A percentile compares a stretch with the other conserved stretches of the same genome.
phyloP scores from a whole-genome alignment of 177 flowering plant species.

The Tripterygium wilfordii region DNA sequence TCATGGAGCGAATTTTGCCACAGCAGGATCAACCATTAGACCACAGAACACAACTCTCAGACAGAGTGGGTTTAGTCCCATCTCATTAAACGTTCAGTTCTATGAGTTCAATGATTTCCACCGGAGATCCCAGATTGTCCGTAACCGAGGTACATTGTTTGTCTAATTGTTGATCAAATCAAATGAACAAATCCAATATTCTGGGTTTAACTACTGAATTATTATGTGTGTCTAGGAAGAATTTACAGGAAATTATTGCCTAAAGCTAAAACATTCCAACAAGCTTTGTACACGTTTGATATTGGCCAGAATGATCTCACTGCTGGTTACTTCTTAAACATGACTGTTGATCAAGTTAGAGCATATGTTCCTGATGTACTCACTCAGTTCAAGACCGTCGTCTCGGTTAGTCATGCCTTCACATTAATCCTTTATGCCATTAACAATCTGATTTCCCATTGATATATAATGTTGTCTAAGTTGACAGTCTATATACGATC shows the following conservation, averaged over 20 bases:
- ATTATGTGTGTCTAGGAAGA: conserved; percentile 28
- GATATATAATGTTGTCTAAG: background rate
- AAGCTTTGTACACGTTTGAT: conserved; percentile 77
- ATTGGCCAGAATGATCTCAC: conserved; percentile 93
- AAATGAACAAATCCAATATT: background rate
- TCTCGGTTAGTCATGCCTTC: conserved; percentile 32
- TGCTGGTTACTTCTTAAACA: conserved; percentile 49
- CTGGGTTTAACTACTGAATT: background rate
- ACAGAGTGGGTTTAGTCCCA: conserved; percentile 73
- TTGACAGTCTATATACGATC: conserved; percentile 37
- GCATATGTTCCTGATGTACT: conserved; percentile 62
- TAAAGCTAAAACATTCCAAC: conserved; percentile 37
- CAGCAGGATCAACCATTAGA: conserved; percentile 70
- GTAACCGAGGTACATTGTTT: conserved; percentile 23
- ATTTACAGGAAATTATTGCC: conserved; percentile 54
- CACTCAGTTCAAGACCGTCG: conserved; percentile 27
- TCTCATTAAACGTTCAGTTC: conserved; percentile 64
- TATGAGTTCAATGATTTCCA: conserved; percentile 55
- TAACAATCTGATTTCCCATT: background rate
- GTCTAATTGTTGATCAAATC: background rate
- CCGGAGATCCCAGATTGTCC: conserved; percentile 38
- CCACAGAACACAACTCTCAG: conserved; percentile 57
- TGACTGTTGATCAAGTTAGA: conserved; percentile 53
- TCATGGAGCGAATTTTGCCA: conserved; percentile 85
- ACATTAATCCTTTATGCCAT: background rate